Evolutionary conservation across 129 eudicot genomes (phyloP).

Genomic region (Cynara cardunculus): DNA sequence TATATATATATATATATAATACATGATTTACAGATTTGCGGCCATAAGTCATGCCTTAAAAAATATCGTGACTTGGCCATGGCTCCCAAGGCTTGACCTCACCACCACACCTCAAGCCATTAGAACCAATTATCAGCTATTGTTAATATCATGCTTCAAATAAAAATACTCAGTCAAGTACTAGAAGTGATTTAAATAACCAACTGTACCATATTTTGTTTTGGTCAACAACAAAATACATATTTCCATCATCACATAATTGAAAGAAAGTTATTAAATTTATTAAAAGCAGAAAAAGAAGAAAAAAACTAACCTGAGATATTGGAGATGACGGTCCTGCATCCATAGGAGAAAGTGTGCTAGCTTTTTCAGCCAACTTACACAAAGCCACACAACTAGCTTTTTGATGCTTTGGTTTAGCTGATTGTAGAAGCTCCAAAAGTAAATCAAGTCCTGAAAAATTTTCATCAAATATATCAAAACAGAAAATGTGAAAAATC

Average conservation of each 20-base stretch:
- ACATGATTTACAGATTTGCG: background rate
- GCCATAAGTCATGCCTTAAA: background rate
- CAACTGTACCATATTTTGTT: background rate
- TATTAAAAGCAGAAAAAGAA: background rate
- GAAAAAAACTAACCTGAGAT: constrained; percentile 48
- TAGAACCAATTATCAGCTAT: background rate
- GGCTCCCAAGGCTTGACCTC: background rate
- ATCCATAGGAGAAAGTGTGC: constrained; percentile 62
- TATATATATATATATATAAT: background rate
- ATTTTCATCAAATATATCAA: background rate
- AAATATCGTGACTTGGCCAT: background rate
- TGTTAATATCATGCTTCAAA: background rate
- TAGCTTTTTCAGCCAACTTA: constrained; percentile 71
- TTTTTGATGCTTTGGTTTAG: constrained; percentile 49
- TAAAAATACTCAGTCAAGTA: background rate
- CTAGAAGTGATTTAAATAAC: too few relatives aligned
- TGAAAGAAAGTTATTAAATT: background rate
- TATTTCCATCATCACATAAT: background rate
- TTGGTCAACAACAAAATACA: background rate
- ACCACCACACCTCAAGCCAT: background rate
- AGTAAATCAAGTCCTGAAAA: constrained; percentile 68
- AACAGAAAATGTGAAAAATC: background rate
- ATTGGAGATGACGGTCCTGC: constrained; percentile 89
- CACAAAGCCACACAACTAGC: constrained; percentile 68
- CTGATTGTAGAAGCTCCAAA: constrained; percentile 64